Conservation (phyloP, 2,329 filamentous ascomycete genomes). For the Venturia carpophila region DNA sequence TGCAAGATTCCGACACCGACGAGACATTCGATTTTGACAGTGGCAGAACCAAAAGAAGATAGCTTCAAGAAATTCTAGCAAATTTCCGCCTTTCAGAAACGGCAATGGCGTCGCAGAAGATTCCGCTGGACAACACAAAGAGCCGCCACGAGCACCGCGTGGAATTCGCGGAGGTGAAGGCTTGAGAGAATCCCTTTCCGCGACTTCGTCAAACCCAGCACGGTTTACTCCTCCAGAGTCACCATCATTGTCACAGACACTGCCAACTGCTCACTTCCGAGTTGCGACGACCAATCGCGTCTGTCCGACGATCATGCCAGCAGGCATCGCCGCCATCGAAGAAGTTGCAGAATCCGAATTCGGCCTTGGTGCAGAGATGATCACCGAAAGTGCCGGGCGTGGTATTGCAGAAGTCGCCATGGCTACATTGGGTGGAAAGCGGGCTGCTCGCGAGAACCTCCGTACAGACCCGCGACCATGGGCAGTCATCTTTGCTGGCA, state of each 20-base stretch:
- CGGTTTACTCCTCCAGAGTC: conserved; percentile 30
- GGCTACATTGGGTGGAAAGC: conserved; percentile 51
- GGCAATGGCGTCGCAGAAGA: conserved; percentile 36
- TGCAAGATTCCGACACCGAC: conserved; percentile 31
- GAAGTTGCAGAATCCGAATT: conserved; percentile 83
- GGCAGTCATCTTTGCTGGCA: conserved; percentile 81
- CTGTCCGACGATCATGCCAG: conserved; percentile 54
- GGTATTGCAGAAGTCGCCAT: conserved; percentile 81
- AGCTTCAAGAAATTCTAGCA: conserved; percentile 34
- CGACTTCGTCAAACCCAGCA: conserved; percentile 3
- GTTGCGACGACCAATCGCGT: conserved; percentile 47
- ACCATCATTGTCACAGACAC: conserved; percentile 25
- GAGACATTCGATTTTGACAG: conserved; percentile 22
- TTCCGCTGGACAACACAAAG: conserved; percentile 19
- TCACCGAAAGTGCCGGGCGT: conserved; percentile 84
- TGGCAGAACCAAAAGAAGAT: conserved; percentile 30
- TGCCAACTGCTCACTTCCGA: conserved; percentile 37
- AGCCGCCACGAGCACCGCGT: not conserved
- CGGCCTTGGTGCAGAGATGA: conserved; percentile 78
- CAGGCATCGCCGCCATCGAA: conserved; percentile 88
- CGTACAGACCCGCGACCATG: conserved; percentile 42
- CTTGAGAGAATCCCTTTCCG: conserved; percentile 13
- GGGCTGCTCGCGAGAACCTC: conserved; percentile 42
- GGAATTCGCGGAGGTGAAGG: not conserved
- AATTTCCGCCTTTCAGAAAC: conserved; percentile 32